Evolutionary conservation across 345 rosid species (phyloP).

Genomic region (Laguncularia racemosa): DNA sequence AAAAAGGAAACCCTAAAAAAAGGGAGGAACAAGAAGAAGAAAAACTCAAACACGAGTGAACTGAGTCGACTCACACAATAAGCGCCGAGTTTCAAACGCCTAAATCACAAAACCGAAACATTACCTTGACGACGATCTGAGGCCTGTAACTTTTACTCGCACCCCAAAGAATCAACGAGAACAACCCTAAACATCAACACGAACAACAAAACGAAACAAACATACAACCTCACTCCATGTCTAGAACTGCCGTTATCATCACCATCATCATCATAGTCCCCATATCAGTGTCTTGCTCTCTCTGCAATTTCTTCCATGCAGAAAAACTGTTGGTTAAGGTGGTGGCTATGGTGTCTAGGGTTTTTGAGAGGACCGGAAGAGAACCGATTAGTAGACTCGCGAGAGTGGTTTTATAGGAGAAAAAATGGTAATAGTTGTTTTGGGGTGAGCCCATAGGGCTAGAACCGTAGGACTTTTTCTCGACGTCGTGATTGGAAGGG

Average conservation of each 20-base stretch:
- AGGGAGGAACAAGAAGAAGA: no score
- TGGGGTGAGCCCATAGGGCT: constrained; percentile 67
- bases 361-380: constrained; percentile 64
- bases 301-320: constrained; percentile 50
- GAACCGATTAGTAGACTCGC: constrained; percentile 89
- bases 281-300: constrained; percentile 19
- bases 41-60: background rate
- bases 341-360: constrained; percentile 22
- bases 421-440: constrained; percentile 61
- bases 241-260: constrained; percentile 26
- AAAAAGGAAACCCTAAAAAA: no score
- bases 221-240: constrained; percentile 47
- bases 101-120: background rate
- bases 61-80: constrained; percentile 7
- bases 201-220: constrained; percentile 43
- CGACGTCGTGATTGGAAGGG: constrained; percentile 90
- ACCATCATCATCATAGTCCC: constrained; percentile 14
- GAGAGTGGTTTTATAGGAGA: constrained; percentile 94
- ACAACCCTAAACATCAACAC: constrained; percentile 45
- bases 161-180: constrained; percentile 80
- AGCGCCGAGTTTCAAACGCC: background rate
- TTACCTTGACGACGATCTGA: constrained; percentile 59
- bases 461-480: constrained; percentile 93
- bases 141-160: constrained; percentile 76
- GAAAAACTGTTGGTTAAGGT: no score